Conservation (phyloP, 352 stramenopile species). For the Aphanomyces astaci region DNA sequence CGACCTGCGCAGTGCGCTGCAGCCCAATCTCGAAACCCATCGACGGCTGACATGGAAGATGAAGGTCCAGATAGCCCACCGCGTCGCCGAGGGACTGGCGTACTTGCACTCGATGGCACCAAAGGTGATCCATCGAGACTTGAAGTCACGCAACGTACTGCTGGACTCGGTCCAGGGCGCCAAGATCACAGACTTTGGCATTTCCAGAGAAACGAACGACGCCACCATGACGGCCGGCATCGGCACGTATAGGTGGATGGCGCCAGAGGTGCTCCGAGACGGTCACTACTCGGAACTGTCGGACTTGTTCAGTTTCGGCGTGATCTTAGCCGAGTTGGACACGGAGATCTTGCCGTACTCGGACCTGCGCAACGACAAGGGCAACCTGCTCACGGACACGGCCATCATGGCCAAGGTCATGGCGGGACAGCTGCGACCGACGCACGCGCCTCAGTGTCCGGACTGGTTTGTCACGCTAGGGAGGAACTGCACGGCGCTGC, state of each 20-base stretch:
- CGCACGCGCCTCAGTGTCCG: neutral
- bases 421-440: slow-evolving; percentile 9
- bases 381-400: slow-evolving; percentile 16
- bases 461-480: slow-evolving; percentile 13
- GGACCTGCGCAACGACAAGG: slow-evolving; percentile 6
- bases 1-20: slow-evolving; percentile 36
- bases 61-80: slow-evolving; percentile 3
- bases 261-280: slow-evolving; percentile 52
- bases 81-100: slow-evolving; percentile 1
- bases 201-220: slow-evolving; percentile 48
- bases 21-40: slow-evolving; percentile 24
- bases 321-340: slow-evolving; percentile 78
- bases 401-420: slow-evolving; percentile 22
- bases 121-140: slow-evolving; percentile 36
- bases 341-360: slow-evolving; percentile 21
- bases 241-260: slow-evolving; percentile 45
- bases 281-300: slow-evolving; percentile 45
- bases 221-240: slow-evolving; percentile 62
- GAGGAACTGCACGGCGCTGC: neutral
- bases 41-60: neutral
- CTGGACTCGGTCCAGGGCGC: slow-evolving; percentile 32
- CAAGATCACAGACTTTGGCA: slow-evolving; percentile 66
- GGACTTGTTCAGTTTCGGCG: slow-evolving; percentile 50
- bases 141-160: slow-evolving; percentile 47
- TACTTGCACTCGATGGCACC: slow-evolving; percentile 16